Evolutionary conservation across 1,139 yeast species (phyloP), one percentile per base, ranked within the genome.

Genomic region (Blastobotrys apis): DNA sequence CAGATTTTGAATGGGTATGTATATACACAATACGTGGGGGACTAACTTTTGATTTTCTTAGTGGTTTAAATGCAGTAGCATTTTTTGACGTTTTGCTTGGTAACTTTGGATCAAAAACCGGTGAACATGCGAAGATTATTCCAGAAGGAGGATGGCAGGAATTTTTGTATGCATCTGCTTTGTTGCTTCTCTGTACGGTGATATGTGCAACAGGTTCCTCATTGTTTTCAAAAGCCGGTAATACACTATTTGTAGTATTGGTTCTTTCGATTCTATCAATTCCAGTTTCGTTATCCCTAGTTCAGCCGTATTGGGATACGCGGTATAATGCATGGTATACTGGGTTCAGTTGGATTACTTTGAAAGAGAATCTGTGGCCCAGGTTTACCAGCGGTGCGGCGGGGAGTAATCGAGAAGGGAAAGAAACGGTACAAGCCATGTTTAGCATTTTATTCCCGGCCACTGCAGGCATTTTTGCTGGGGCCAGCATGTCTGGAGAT

Each of bases 401-500:
- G 2, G 97, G 97, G 0, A 84, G 95, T 9, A 80, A 82, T 31
- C 66, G 76, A 43, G 72, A 76, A 3, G 71, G 73, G 0, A 77
- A 72, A 17, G 97, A 90, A 63, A 85, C 81, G 1, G 86, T 90
- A 58, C 77, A 81, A 47, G 84, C 84, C 59, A 66, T 92, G 53
- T 92, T 92, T 74, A 97, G 97, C 2, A 85, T 92, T 43, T 86
- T 92, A 63, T 92, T 92, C 69, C 97, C 98, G n/a, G 96, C 98
- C 0, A 90, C 98, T 0, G 95, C 97, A 1, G 98, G 98, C 48
- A 88, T 92, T 33, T 84, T 90, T 63, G 97, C 98, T 1, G 98
- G 98, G n/a, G 97, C 97, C 1, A 84, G 95, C 13, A 92, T 92
- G 97, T 86, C 96, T 37, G 97, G 97, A n/a, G 95, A 88, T 55